A percentile compares a stretch with the other conserved stretches of the same genome.
Evolutionary conservation across 805 yeast genomes (phyloP).

Genomic region (Ogataea trehalophila): DNA sequence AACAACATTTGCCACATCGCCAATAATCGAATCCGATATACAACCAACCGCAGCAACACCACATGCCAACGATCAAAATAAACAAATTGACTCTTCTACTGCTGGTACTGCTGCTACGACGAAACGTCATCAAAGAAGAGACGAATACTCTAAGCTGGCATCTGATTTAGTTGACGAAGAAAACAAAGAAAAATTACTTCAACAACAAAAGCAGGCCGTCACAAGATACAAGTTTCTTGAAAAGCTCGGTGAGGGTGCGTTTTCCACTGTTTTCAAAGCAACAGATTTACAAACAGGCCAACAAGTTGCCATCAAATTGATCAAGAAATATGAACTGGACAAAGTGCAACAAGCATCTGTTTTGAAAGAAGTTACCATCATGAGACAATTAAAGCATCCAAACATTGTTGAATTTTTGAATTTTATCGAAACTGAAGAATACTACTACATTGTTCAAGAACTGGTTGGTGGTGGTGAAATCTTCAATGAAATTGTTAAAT

Average conservation of each 20-base stretch:
- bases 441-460: constrained; percentile 70
- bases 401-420: constrained; percentile 62
- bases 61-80: constrained; percentile 2
- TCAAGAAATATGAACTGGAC: constrained; percentile 67
- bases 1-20: constrained; percentile 1
- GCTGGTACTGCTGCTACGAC: not conserved
- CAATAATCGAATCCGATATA: not conserved
- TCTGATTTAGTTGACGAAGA: constrained; percentile 30
- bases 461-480: constrained; percentile 75
- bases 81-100: not conserved
- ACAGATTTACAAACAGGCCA: constrained; percentile 33
- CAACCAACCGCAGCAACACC: not conserved
- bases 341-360: constrained; percentile 61
- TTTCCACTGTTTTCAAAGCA: constrained; percentile 51
- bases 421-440: constrained; percentile 56
- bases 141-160: constrained; percentile 29
- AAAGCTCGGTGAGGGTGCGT: constrained; percentile 59
- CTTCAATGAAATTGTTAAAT: constrained; percentile 72
- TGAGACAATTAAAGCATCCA: constrained; percentile 60
- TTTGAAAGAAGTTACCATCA: constrained; percentile 72
- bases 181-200: constrained; percentile 17
- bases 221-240: constrained; percentile 39
- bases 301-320: constrained; percentile 51
- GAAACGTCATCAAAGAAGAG: constrained; percentile 19
- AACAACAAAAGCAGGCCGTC: constrained; percentile 23